Evolutionary conservation across 202 grass and related monocot species (phyloP).

Genomic region (Panicum hallii): DNA sequence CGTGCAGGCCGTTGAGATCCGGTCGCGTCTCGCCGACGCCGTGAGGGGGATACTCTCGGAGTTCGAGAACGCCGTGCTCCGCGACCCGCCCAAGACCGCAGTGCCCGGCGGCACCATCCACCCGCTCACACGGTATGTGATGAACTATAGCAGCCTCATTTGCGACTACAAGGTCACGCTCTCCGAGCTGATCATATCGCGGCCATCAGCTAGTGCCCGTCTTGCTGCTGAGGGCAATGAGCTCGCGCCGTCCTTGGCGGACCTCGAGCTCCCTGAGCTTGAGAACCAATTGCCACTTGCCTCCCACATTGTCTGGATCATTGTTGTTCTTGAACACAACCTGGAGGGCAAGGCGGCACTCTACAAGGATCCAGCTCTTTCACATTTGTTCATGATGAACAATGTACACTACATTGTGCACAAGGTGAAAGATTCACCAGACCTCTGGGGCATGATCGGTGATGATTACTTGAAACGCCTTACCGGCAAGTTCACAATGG

Average conservation of each 20-base stretch:
- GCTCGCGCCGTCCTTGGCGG: conserved; percentile 50
- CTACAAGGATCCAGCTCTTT: conserved; percentile 77
- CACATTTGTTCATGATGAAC: conserved; percentile 89
- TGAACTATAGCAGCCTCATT: conserved; percentile 92
- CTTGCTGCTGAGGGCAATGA: conserved; percentile 62
- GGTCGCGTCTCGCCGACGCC: conserved; percentile 78
- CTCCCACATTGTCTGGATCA: conserved; percentile 86
- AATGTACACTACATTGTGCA: conserved; percentile 93
- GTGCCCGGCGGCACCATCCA: conserved; percentile 90
- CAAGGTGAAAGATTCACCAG: conserved; percentile 81
- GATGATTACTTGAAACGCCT: conserved; percentile 83
- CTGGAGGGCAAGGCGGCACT: conserved; percentile 72
- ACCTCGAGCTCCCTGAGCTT: conserved; percentile 75
- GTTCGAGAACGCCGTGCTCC: conserved; percentile 97
- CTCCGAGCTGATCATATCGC: conserved; percentile 69
- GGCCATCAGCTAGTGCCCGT: conserved; percentile 64
- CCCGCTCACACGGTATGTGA: conserved; percentile 90
- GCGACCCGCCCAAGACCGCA: conserved; percentile 66
- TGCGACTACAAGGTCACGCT: conserved; percentile 87
- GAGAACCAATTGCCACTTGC: conserved; percentile 75
- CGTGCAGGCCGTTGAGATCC: conserved; percentile 77
- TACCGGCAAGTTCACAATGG: conserved; percentile 66
- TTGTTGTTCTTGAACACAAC: conserved; percentile 80
- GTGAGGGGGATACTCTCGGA: conserved; percentile 90
- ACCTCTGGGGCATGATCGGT: conserved; percentile 81